Evolutionary conservation across 2,329 filamentous ascomycete genomes (phyloP).

Genomic region (Calonectria leucothoes): DNA sequence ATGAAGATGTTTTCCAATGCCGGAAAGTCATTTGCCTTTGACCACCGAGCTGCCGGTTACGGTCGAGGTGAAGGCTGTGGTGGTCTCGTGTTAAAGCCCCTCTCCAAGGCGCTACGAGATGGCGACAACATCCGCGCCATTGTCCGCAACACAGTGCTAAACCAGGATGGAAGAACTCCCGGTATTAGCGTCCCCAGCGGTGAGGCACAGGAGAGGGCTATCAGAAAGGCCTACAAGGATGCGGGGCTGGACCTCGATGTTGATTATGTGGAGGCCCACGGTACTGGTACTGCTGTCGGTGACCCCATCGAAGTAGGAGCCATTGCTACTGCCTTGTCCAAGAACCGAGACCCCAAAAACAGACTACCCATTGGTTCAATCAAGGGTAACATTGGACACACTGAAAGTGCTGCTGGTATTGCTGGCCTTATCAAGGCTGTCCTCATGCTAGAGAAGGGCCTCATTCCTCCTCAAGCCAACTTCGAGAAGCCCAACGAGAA

Average conservation of each 20-base stretch:
- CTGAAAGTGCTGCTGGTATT: slow-evolving; percentile 43
- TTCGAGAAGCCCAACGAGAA: slow-evolving; percentile 45
- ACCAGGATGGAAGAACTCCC: slow-evolving; percentile 54
- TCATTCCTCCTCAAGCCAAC: slow-evolving; percentile 46
- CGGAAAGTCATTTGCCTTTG: slow-evolving; percentile 51
- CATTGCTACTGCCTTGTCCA: slow-evolving; percentile 49
- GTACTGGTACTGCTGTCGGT: slow-evolving; percentile 60
- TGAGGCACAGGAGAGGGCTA: slow-evolving; percentile 50
- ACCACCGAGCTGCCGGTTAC: slow-evolving; percentile 59
- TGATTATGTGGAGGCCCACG: slow-evolving; percentile 56
- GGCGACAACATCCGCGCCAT: slow-evolving; percentile 49
- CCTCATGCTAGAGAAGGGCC: slow-evolving; percentile 44
- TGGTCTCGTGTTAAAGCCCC: slow-evolving; percentile 55
- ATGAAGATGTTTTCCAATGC: slow-evolving; percentile 39
- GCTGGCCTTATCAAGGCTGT: slow-evolving; percentile 44
- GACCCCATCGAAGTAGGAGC: slow-evolving; percentile 60
- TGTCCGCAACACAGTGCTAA: slow-evolving; percentile 51
- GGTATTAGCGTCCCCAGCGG: slow-evolving; percentile 54
- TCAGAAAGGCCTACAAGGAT: slow-evolving; percentile 46
- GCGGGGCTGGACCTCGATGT: slow-evolving; percentile 47
- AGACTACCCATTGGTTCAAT: slow-evolving; percentile 56
- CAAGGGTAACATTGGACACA: slow-evolving; percentile 49
- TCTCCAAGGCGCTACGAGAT: slow-evolving; percentile 54
- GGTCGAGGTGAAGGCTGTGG: slow-evolving; percentile 59
- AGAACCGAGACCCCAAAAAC: slow-evolving; percentile 38